Conservation (phyloP, 345 rosid genomes). For the Firmiana major region DNA sequence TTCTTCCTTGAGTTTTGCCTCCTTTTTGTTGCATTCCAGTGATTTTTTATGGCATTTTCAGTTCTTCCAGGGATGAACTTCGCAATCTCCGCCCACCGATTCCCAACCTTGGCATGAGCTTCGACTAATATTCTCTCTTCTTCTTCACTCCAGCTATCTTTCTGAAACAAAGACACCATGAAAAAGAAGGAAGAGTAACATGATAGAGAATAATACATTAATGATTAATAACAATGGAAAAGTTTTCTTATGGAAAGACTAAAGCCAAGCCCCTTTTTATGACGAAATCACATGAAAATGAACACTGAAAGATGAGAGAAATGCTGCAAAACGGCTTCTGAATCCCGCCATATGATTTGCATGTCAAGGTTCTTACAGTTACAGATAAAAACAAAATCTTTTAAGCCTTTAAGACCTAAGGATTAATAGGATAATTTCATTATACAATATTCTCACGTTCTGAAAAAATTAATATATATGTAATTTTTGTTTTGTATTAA, state of each 20-base stretch:
- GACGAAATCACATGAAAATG: conserved; percentile 29
- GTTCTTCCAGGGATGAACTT: conserved; percentile 79
- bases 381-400: conserved; percentile 3
- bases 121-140: conserved; percentile 72
- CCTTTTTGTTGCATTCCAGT: conserved; percentile 92
- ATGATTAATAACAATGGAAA: no score
- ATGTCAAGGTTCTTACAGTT: background rate
- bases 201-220: background rate
- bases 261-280: conserved; percentile 5
- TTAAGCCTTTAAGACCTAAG: background rate
- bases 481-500: no score
- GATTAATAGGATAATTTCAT: background rate
- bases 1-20: conserved; percentile 73
- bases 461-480: no score
- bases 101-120: conserved; percentile 74
- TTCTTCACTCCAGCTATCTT: conserved; percentile 90
- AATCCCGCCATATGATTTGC: conserved; percentile 13
- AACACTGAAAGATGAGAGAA: background rate
- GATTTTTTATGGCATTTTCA: conserved; percentile 88
- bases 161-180: conserved; percentile 33
- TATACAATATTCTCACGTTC: no score
- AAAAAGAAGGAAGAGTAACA: background rate
- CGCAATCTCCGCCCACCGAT: conserved; percentile 95
- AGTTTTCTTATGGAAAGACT: background rate
- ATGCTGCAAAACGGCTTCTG: background rate